Percentiles rank a stretch among this genome's conserved stretches.
Evolutionary conservation across 2,329 filamentous ascomycete species (phyloP).

Genomic region (Trematosphaeria pertusa): DNA sequence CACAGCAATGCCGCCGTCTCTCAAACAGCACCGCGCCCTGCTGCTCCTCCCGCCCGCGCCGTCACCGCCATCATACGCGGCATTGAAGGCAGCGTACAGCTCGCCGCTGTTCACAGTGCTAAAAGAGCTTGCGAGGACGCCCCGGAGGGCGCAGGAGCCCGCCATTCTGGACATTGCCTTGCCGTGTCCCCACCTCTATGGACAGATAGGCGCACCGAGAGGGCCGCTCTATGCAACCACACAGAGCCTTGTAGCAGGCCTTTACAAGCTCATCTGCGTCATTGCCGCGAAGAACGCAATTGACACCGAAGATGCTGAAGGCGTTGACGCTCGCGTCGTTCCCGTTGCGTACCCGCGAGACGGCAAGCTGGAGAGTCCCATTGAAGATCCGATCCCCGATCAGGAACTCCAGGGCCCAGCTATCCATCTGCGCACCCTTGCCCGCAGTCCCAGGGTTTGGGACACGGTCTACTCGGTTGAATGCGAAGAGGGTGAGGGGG

Average conservation of each 20-base stretch:
- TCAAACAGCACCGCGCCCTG: slow-evolving; percentile 36
- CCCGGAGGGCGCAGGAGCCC: slow-evolving; percentile 33
- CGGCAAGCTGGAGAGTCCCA: slow-evolving; percentile 31
- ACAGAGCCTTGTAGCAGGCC: slow-evolving; percentile 74
- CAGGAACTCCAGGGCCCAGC: slow-evolving; percentile 56
- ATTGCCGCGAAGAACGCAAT: slow-evolving; percentile 71
- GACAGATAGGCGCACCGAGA: slow-evolving; percentile 58
- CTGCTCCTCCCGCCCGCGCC: slow-evolving; percentile 56
- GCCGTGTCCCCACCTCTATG: slow-evolving; percentile 66
- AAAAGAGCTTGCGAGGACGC: slow-evolving; percentile 46
- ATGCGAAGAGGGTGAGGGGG: slow-evolving; percentile 67
- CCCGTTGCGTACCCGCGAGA: slow-evolving; percentile 68
- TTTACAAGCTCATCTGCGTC: slow-evolving; percentile 80
- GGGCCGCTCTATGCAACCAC: slow-evolving; percentile 69
- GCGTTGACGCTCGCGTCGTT: slow-evolving; percentile 78
- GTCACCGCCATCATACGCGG: slow-evolving; percentile 46
- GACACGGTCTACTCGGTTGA: slow-evolving; percentile 69
- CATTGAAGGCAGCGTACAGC: slow-evolving; percentile 53
- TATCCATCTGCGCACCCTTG: slow-evolving; percentile 57
- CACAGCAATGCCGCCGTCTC: slow-evolving; percentile 37
- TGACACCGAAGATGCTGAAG: slow-evolving; percentile 70
- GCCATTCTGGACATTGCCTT: slow-evolving; percentile 67
- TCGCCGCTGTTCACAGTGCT: slow-evolving; percentile 52
- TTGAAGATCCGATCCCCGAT: slow-evolving; percentile 34
- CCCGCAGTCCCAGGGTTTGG: slow-evolving; percentile 64